Evolutionary conservation across 2,329 filamentous ascomycete species (phyloP).

Genomic region (Aspergillus candidus): DNA sequence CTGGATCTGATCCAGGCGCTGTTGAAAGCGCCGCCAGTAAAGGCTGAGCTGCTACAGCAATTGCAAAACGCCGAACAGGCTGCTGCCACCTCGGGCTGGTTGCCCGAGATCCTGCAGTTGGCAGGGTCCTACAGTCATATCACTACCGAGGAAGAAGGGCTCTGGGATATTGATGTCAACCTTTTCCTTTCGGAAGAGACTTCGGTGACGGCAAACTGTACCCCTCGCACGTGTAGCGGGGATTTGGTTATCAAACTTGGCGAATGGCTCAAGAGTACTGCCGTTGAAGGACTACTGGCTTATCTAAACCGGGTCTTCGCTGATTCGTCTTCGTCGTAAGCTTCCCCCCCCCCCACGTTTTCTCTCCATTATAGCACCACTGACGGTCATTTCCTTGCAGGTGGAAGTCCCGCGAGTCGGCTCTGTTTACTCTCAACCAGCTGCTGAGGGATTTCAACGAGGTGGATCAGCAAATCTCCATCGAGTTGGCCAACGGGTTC

Average conservation of each 20-base stretch:
- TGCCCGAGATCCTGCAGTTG: constrained; percentile 80
- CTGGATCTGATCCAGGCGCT: constrained; percentile 91
- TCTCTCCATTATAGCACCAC: not conserved
- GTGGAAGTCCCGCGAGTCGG: constrained; percentile 69
- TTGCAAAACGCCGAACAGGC: constrained; percentile 55
- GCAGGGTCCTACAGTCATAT: constrained; percentile 83
- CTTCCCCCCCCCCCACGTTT: constrained; percentile 2
- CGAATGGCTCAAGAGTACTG: constrained; percentile 74
- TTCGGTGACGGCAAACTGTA: constrained; percentile 92
- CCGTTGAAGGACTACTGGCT: constrained; percentile 70
- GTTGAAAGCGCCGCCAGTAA: constrained; percentile 79
- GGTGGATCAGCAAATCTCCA: constrained; percentile 62
- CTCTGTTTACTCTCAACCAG: constrained; percentile 79
- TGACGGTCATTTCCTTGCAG: constrained; percentile 27
- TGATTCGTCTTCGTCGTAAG: constrained; percentile 33
- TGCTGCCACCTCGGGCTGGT: constrained; percentile 66
- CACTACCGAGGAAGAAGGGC: constrained; percentile 81
- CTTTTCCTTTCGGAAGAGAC: constrained; percentile 93
- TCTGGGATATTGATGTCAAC: constrained; percentile 97
- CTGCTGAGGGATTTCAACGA: constrained; percentile 79
- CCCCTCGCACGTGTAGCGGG: constrained; percentile 83
- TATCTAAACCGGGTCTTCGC: constrained; percentile 71
- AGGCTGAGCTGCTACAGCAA: constrained; percentile 79
- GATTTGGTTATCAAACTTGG: constrained; percentile 88
- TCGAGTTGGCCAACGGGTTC: constrained; percentile 65